Percentiles rank a stretch among this genome's conserved stretches.
These are phyloP conservation scores for Penicillium polonicum DNA, from an alignment of 2,329 filamentous ascomycete genomes.

Conservation along the genomic window DNA sequence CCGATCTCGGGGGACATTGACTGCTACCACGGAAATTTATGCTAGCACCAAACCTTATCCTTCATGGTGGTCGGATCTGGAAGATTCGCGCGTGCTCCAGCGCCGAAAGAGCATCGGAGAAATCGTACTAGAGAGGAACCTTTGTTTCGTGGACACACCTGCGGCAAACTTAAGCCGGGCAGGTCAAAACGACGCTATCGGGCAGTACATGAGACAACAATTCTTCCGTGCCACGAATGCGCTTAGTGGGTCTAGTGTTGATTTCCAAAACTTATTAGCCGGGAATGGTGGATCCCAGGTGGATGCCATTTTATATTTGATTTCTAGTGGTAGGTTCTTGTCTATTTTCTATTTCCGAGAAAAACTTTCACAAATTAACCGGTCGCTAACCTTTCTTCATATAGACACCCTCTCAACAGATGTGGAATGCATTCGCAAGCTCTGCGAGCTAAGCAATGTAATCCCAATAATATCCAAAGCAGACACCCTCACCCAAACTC, in stretches of 20 bases:
- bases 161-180: conserved; percentile 53
- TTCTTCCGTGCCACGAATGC: conserved; percentile 64
- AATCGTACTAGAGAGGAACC: conserved; percentile 79
- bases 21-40: conserved; percentile 64
- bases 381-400: conserved; percentile 2
- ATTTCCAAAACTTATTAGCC: conserved; percentile 74
- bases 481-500: conserved; percentile 63
- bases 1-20: conserved; percentile 17
- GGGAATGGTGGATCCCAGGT: conserved; percentile 81
- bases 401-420: conserved; percentile 62
- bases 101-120: conserved; percentile 72
- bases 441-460: conserved; percentile 75
- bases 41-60: conserved; percentile 84
- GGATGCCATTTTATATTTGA: conserved; percentile 80
- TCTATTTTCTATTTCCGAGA: neutral
- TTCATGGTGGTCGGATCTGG: conserved; percentile 81
- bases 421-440: conserved; percentile 66
- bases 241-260: conserved; percentile 64
- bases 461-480: conserved; percentile 77
- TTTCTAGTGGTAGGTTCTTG: conserved; percentile 64
- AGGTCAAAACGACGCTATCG: conserved; percentile 59
- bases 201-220: conserved; percentile 71
- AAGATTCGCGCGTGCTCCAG: conserved; percentile 60
- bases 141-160: conserved; percentile 89
- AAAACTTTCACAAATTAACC: neutral